These are phyloP conservation scores for Beauveria caledonica DNA, from an alignment of 2,329 filamentous ascomycete species.

Conservation along the genomic window DNA sequence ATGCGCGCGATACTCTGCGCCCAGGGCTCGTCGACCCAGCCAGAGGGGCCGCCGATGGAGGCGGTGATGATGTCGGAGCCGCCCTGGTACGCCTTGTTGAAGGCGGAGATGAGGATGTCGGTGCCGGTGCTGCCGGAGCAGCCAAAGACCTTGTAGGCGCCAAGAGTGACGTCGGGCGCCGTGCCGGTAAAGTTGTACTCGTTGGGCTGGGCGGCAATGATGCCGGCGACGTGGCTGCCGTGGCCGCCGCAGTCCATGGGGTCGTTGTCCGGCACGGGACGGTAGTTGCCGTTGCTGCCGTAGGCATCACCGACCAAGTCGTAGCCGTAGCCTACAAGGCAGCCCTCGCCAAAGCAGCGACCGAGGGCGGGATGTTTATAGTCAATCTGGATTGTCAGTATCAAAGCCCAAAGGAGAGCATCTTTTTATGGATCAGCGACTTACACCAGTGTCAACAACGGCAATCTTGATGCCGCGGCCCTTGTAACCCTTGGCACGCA, in stretches of 20 bases:
- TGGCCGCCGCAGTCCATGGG: constrained; percentile 52
- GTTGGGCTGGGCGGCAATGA: constrained; percentile 50
- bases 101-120: constrained; percentile 52
- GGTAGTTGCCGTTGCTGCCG: constrained; percentile 25
- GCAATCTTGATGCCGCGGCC: constrained; percentile 46
- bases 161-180: constrained; percentile 47
- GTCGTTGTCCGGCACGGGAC: constrained; percentile 34
- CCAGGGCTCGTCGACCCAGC: constrained; percentile 46
- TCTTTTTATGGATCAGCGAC: constrained; percentile 16
- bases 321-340: constrained; percentile 47
- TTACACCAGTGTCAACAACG: constrained; percentile 46
- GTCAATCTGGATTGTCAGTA: constrained; percentile 36
- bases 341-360: constrained; percentile 51
- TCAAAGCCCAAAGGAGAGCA: no score
- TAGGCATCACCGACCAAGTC: constrained; percentile 52
- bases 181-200: constrained; percentile 47
- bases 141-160: constrained; percentile 50
- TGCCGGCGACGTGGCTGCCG: constrained; percentile 55
- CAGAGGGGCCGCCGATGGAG: constrained; percentile 42
- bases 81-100: constrained; percentile 52
- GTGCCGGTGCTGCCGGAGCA: constrained; percentile 42
- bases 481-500: constrained; percentile 38
- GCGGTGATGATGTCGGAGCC: constrained; percentile 49
- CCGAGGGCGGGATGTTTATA: constrained; percentile 56
- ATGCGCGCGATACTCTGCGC: constrained; percentile 43